Evolutionary conservation across 1,139 yeast species (phyloP), one percentile per base, ranked within the genome.

Genomic region (Kurtzmaniella quercitrusa): DNA sequence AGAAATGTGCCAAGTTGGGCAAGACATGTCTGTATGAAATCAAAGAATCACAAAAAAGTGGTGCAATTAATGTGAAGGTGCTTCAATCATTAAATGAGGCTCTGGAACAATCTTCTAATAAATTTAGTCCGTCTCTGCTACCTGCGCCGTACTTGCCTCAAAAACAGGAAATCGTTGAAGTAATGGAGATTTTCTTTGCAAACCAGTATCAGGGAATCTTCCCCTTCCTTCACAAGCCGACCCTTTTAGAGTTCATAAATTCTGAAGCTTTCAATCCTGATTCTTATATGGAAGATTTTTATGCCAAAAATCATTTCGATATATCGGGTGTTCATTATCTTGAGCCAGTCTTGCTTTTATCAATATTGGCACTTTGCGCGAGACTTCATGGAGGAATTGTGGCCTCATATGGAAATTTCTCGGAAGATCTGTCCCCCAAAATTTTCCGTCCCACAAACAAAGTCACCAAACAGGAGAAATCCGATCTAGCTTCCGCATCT

Each of bases 121-220:
- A 9, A 21, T 9, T 21, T 21, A 7, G 8, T 21, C 23, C 6
- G 9, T 6, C 23, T 7, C 8, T 9, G 23, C 8, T 9, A 7
- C 8, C 23, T 6, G 8, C 6, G 9, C 23, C 23, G 23, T 6
- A 7, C 23, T 7, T 65, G 14, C 71, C 71, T 3, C 52, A 51
- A 9, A 63, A 60, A 43, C 43, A 46, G n/a, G 36, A 50, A 2
- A 47, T 66, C 33, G 43, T 57, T 11, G 66, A 63, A 44, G 53
- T 61, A 3, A 55, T 56, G 5, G 60, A 62, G 28, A 56, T 61
- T 2, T 65, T 58, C 45, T 65, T 65, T 43, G 59, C 57, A 33
- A 63, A 61, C 45, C 69, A 65, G 45, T 63, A 65, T 46, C 59
- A 61, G 23, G 66, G 68, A 2, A 63, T 65, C 16, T 63, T 65